phyloP scores from a whole-genome alignment of 164 flowering plant genomes.

The Hamamelis virginiana region DNA sequence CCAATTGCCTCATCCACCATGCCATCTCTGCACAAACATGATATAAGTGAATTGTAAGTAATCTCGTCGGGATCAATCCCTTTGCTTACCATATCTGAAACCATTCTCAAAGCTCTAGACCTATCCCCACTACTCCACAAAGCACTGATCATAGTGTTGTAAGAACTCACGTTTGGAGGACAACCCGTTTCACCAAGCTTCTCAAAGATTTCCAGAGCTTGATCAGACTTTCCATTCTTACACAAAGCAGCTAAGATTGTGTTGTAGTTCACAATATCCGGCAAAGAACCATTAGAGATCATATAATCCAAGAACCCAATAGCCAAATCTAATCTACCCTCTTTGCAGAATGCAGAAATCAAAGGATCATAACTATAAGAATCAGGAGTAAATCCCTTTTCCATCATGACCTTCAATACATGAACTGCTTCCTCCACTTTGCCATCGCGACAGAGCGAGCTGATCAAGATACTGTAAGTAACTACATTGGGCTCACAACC shows the following conservation, averaged over 20 bases:
- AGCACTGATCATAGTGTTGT: constrained; percentile 72
- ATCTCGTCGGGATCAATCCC: constrained; percentile 66
- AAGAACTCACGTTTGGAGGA: constrained; percentile 65
- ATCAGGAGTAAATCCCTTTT: constrained; percentile 65
- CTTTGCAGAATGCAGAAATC: constrained; percentile 71
- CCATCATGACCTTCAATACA: constrained; percentile 60
- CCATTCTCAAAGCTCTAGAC: constrained; percentile 43
- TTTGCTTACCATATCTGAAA: constrained; percentile 58
- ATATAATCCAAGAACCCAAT: constrained; percentile 55
- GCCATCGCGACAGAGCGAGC: constrained; percentile 63
- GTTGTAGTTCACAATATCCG: constrained; percentile 74
- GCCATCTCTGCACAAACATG: constrained; percentile 78
- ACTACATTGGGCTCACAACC: constrained; percentile 65
- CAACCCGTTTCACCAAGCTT: constrained; percentile 51
- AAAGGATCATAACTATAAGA: constrained; percentile 69
- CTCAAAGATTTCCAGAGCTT: constrained; percentile 61
- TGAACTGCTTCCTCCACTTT: constrained; percentile 53
- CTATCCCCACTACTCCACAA: constrained; percentile 63
- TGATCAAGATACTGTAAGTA: constrained; percentile 70
- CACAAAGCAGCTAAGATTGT: constrained; percentile 64
- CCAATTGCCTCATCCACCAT: constrained; percentile 70
- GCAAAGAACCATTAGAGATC: constrained; percentile 68
- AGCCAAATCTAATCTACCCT: constrained; percentile 64
- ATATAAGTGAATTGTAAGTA: constrained; percentile 65
- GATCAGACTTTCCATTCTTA: constrained; percentile 55